phyloP scores from a whole-genome alignment of 805 yeast species.

The Zygotorulaspora danielsina region DNA sequence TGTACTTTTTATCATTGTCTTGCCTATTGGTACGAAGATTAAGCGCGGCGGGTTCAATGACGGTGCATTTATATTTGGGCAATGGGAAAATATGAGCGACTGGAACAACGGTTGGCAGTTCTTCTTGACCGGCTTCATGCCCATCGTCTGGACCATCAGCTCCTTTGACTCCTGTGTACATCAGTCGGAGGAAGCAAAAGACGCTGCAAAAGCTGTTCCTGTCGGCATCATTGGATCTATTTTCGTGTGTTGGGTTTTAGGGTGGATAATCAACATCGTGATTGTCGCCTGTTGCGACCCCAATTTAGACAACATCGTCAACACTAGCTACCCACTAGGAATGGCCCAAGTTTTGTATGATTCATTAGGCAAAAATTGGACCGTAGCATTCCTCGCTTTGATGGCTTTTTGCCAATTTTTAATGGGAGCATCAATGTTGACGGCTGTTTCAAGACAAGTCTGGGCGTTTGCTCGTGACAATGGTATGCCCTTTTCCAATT shows the following conservation, averaged over 20 bases:
- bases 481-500: slow-evolving; percentile 57
- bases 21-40: slow-evolving; percentile 50
- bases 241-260: slow-evolving; percentile 50
- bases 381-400: slow-evolving; percentile 57
- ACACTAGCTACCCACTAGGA: slow-evolving; percentile 49
- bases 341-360: slow-evolving; percentile 61
- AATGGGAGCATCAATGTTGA: slow-evolving; percentile 58
- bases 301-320: slow-evolving; percentile 39
- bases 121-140: slow-evolving; percentile 49
- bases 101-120: slow-evolving; percentile 60
- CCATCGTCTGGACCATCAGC: slow-evolving; percentile 71
- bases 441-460: slow-evolving; percentile 60
- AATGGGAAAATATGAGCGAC: slow-evolving; percentile 43
- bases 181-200: slow-evolving; percentile 64
- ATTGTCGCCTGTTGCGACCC: slow-evolving; percentile 49
- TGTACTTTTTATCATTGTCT: slow-evolving; percentile 49
- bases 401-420: slow-evolving; percentile 57
- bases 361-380: slow-evolving; percentile 60
- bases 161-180: slow-evolving; percentile 69
- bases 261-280: slow-evolving; percentile 53
- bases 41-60: slow-evolving; percentile 39
- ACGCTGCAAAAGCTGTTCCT: slow-evolving; percentile 59
- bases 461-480: slow-evolving; percentile 74
- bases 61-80: slow-evolving; percentile 52
- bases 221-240: slow-evolving; percentile 59